phyloP scores from a whole-genome alignment of 495 filamentous ascomycete genomes.

The Staphylotrichum tortipilum region DNA sequence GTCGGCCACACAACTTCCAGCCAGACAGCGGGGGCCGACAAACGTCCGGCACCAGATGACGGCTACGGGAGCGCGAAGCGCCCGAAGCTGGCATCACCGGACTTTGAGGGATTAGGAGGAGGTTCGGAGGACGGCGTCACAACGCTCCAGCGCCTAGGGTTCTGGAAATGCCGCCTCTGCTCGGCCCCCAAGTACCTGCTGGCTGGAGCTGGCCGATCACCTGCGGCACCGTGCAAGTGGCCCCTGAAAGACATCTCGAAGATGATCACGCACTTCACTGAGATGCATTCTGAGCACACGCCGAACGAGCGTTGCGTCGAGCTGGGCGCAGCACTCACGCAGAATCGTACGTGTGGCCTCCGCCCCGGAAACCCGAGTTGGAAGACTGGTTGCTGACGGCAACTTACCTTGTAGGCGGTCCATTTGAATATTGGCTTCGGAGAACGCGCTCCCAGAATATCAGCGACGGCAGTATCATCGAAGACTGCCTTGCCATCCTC shows the following conservation, averaged over 20 bases:
- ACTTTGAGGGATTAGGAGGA: neutral
- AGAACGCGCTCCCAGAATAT: conserved; percentile 29
- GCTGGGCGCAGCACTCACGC: conserved; percentile 29
- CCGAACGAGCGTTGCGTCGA: conserved; percentile 30
- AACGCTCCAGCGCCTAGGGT: conserved; percentile 34
- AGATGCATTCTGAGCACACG: conserved; percentile 36
- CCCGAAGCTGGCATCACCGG: neutral
- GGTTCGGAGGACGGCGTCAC: conserved; percentile 4
- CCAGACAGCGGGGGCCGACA: neutral
- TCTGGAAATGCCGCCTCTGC: conserved; percentile 40
- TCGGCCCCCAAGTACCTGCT: conserved; percentile 31
- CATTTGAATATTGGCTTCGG: conserved; percentile 40
- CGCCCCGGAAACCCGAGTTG: too few species aligned
- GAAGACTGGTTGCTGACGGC: neutral
- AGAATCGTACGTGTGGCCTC: conserved; percentile 30
- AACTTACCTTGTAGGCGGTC: conserved; percentile 27
- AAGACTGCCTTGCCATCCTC: conserved; percentile 26
- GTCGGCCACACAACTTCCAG: neutral
- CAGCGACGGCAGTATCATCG: conserved; percentile 21
- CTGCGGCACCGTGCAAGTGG: conserved; percentile 41
- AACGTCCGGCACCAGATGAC: neutral
- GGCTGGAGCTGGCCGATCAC: conserved; percentile 28
- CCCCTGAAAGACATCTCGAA: conserved; percentile 39
- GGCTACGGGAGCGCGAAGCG: conserved; percentile 3
- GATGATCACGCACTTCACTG: conserved; percentile 38